These are phyloP conservation scores for Kluyveromyces sp. DNA, from an alignment of 1,139 yeast species.

Conservation along the genomic window DNA sequence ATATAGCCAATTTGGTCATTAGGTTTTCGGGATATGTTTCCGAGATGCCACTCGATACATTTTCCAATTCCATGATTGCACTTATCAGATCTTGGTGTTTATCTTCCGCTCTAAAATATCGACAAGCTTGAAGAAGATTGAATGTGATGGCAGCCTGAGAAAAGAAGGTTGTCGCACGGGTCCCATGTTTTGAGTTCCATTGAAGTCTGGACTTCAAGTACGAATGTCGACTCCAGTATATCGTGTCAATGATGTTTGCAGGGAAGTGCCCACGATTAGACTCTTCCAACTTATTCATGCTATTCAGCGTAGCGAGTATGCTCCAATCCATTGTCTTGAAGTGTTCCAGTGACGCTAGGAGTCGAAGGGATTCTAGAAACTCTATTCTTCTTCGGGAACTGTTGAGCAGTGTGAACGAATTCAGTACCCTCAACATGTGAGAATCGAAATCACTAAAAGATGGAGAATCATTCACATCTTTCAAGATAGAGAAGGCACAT, in stretches of 20 bases:
- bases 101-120: neutral
- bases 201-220: neutral
- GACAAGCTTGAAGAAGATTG: neutral
- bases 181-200: neutral
- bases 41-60: neutral
- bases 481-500: slow-evolving; percentile 21
- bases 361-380: neutral
- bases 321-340: neutral
- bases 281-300: neutral
- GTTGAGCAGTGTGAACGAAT: neutral
- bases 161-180: neutral
- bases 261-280: neutral
- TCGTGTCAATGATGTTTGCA: neutral
- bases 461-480: slow-evolving; percentile 7
- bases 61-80: slow-evolving; percentile 8
- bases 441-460: neutral
- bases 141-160: neutral
- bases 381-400: neutral
- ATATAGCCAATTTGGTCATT: neutral
- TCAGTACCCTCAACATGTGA: slow-evolving; percentile 1
- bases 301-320: neutral
- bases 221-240: slow-evolving; percentile 2
- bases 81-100: slow-evolving; percentile 23
- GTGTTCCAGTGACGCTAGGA: neutral
- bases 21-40: neutral